Evolutionary conservation across 1,284 basidiomycete genomes (phyloP), one percentile per base, ranked within the genome.

Genomic region (Fomitiporia mediterranea): DNA sequence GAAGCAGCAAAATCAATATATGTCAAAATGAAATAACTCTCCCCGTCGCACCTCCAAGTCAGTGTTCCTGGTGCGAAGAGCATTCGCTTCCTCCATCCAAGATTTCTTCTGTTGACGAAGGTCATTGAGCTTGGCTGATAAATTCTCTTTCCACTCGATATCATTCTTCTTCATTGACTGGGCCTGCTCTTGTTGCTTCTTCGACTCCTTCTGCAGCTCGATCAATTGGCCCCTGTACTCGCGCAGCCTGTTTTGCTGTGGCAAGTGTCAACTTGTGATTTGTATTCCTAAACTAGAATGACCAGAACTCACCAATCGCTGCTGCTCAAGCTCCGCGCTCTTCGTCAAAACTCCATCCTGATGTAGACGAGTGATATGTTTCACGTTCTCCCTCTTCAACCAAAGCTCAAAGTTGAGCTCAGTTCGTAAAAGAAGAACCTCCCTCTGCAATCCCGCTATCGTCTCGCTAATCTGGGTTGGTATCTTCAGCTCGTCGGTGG

Each of bases 351-450:
- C 80, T n/a, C 79, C 80, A 60, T 90, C 84, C 59, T 84, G 78
- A 63, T 89, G 86, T 50, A 92, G 69, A 43, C 83, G 75, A n/a
- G 84, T 86, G 53, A 93, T 86, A 62, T 91, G 87, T 66, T 81
- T 81, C 52, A 86, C 77, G 59, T 90, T 90, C 68, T 91, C 82
- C 61, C 86, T 74, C 58, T 86, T 83, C 40, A 88, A 73, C 86
- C 89, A 92, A 21, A 85, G 72, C 70, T 92, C 87, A 57, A 91
- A 89, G 65, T 90, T 89, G 39, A 91, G 79, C 61, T 91, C 88
- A 65, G 83, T 90, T 51, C 84, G 77, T 25, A 92, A 71, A 34
- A 91, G 70, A 4, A 91, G 68, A 2, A 88, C 76, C 64, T 91
- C 87, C 43, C 84, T 77, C 67, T 92, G 90, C 55, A 92, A 70